phyloP scores from a whole-genome alignment of 345 rosid species.

The Schrenkiella parvula region DNA sequence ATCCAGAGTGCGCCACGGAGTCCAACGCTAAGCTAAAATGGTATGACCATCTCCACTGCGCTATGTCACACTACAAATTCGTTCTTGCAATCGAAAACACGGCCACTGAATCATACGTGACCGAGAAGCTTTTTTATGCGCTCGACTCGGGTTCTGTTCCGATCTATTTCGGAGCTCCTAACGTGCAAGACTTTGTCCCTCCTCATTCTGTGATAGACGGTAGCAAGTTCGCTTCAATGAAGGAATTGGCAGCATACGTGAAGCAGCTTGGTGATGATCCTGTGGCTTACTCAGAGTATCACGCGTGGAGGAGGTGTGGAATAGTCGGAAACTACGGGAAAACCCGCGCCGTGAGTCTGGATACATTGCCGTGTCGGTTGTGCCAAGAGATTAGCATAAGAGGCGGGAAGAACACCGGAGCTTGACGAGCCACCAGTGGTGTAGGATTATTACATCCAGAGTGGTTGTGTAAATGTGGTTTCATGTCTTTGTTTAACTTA shows the following conservation, averaged over 20 bases:
- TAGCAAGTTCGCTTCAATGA: constrained; percentile 57
- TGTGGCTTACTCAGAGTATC: constrained; percentile 79
- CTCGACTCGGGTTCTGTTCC: constrained; percentile 86
- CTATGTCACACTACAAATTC: constrained; percentile 95
- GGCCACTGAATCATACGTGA: constrained; percentile 73
- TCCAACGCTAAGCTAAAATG: constrained; percentile 52
- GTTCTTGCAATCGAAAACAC: constrained; percentile 93
- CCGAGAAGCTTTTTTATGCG: constrained; percentile 90
- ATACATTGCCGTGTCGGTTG: constrained; percentile 85
- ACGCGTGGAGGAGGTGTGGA: constrained; percentile 96
- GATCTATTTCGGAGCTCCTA: constrained; percentile 86
- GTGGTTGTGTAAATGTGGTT: constrained; percentile 4
- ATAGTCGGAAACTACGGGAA: constrained; percentile 59
- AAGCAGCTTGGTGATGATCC: constrained; percentile 65
- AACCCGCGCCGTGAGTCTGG: constrained; percentile 64
- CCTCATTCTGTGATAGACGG: constrained; percentile 86
- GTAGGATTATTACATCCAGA: not conserved
- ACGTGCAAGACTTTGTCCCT: constrained; percentile 78
- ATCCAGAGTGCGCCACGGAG: constrained; percentile 61
- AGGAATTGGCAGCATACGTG: constrained; percentile 63
- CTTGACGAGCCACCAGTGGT: not conserved
- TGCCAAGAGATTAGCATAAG: constrained; percentile 69
- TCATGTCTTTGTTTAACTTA: not conserved
- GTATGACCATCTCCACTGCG: constrained; percentile 92
- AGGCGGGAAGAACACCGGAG: constrained; percentile 61